These are phyloP conservation scores for Mycena citricolor DNA, from an alignment of 1,284 basidiomycete genomes.

Conservation along the genomic window DNA sequence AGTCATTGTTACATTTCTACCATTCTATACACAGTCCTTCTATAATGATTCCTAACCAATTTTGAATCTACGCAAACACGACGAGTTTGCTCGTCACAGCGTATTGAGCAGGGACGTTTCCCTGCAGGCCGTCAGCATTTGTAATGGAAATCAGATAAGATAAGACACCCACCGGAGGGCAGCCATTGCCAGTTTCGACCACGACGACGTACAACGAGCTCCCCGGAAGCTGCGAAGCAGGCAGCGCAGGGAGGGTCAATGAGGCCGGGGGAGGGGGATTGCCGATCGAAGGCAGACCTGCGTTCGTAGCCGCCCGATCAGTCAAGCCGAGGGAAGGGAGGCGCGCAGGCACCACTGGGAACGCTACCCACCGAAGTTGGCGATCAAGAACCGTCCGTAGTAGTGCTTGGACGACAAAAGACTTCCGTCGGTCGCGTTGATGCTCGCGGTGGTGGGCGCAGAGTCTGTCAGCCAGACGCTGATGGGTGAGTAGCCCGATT, in stretches of 20 bases:
- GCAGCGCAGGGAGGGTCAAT: conserved; percentile 19
- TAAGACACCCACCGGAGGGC: conserved; percentile 27
- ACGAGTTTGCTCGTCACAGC: too few relatives aligned
- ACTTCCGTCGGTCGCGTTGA: conserved; percentile 23
- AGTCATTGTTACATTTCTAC: too few relatives aligned
- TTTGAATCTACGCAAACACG: too few relatives aligned
- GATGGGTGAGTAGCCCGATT: conserved; percentile 25
- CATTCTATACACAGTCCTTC: too few relatives aligned
- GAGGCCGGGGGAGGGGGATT: conserved; percentile 19
- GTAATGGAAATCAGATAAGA: too few relatives aligned
- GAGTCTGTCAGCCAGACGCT: conserved; percentile 24
- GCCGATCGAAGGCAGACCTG: conserved; percentile 13
- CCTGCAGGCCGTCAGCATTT: too few relatives aligned
- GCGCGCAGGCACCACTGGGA: too few relatives aligned
- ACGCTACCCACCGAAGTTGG: conserved; percentile 24
- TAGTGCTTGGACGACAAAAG: too few relatives aligned
- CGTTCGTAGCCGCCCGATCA: not conserved
- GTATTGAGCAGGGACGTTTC: too few relatives aligned
- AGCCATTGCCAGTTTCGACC: conserved; percentile 24
- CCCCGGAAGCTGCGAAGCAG: conserved; percentile 5
- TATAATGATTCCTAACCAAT: too few relatives aligned
- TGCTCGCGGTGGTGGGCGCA: conserved; percentile 21
- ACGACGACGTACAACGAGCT: conserved; percentile 23
- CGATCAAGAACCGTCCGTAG: conserved; percentile 21
- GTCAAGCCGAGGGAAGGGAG: too few relatives aligned